A percentile compares a stretch with the other conserved stretches of the same genome.
phyloP scores from a whole-genome alignment of 495 filamentous ascomycete genomes.

The Penicillium taxi region DNA sequence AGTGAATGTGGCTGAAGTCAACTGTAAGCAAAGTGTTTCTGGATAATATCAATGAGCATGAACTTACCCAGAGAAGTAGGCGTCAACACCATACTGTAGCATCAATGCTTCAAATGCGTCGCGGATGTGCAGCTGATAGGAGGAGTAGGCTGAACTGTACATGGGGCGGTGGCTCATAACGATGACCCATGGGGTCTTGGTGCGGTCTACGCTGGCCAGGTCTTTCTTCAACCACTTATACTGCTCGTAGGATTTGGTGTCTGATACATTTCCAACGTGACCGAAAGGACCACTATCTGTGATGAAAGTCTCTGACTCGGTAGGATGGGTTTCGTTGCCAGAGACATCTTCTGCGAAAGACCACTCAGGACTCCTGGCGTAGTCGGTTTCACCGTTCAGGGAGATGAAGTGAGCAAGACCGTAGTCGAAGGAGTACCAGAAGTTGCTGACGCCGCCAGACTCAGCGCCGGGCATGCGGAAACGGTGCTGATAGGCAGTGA shows the following conservation, averaged over 20 bases:
- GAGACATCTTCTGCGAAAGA: constrained; percentile 32
- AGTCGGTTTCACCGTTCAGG: constrained; percentile 46
- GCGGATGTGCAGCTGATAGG: constrained; percentile 38
- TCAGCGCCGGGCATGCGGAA: constrained; percentile 45
- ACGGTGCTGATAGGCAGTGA: constrained; percentile 46
- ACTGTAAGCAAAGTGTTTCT: neutral
- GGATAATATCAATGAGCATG: too few relatives aligned
- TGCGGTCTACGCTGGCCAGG: constrained; percentile 39
- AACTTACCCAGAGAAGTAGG: constrained; percentile 40
- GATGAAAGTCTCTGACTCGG: constrained; percentile 33
- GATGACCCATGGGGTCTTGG: constrained; percentile 47
- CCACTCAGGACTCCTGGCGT: constrained; percentile 36
- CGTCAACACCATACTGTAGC: constrained; percentile 49
- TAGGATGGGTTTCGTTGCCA: constrained; percentile 34
- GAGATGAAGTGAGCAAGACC: constrained; percentile 45
- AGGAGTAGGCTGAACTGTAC: constrained; percentile 37
- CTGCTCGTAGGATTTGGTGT: constrained; percentile 42
- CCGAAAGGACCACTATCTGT: constrained; percentile 48
- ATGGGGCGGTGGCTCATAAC: constrained; percentile 52
- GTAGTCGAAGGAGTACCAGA: constrained; percentile 55
- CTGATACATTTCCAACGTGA: constrained; percentile 23
- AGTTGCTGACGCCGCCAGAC: constrained; percentile 40
- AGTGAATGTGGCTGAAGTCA: constrained; percentile 45
- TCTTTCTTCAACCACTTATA: constrained; percentile 43
- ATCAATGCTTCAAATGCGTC: constrained; percentile 48